phyloP scores from a whole-genome alignment of 140 eudicot species.

The Anethum foeniculum region DNA sequence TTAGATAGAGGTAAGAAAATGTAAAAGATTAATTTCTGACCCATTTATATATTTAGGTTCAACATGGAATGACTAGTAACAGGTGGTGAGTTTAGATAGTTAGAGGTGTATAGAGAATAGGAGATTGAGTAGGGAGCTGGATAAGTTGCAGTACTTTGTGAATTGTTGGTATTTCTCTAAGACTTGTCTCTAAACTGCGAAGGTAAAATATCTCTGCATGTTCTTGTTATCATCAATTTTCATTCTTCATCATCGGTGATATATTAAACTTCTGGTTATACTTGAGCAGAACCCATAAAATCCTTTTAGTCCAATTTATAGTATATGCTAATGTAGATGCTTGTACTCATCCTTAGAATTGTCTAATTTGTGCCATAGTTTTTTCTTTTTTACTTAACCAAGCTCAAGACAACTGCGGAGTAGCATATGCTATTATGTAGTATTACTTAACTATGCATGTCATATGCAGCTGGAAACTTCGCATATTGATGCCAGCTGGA shows the following conservation, averaged over 20 bases:
- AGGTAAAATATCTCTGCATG: neutral
- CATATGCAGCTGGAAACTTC: constrained; percentile 66
- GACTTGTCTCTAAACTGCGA: neutral
- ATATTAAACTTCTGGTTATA: neutral
- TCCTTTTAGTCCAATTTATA: neutral
- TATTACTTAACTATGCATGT: neutral
- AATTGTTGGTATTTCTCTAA: neutral
- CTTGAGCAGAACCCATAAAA: neutral
- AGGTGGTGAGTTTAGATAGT: neutral
- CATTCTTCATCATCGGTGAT: neutral
- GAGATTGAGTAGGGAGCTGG: neutral
- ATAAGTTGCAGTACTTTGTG: neutral
- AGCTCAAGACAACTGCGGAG: neutral
- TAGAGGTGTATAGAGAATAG: neutral
- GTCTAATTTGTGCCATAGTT: neutral
- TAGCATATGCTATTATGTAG: neutral
- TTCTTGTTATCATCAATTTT: neutral
- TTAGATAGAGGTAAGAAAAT: neutral
- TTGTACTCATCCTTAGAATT: neutral
- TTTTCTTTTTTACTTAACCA: neutral
- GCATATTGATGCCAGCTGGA: constrained; percentile 74
- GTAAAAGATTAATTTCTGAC: neutral
- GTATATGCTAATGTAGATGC: neutral
- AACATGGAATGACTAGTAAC: neutral
- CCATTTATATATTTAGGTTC: neutral